phyloP scores from a whole-genome alignment of 1,284 basidiomycete species.

The Sanguinoderma infundibulare region DNA sequence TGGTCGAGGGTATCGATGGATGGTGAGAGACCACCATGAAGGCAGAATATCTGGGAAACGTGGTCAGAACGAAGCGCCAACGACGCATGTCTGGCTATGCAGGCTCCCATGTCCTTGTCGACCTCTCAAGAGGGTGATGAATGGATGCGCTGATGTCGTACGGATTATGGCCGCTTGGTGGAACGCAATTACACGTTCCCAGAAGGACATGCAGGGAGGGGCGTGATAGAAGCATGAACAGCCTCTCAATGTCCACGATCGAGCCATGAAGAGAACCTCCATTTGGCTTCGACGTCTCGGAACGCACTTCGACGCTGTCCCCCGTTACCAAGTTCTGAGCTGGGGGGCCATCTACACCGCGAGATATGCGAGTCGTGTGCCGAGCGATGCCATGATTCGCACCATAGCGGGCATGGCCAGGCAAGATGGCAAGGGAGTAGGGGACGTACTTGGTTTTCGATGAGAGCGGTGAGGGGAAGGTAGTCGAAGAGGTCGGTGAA shows the following conservation, averaged over 20 bases:
- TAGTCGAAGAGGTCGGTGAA: slow-evolving; percentile 99
- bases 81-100: not conserved
- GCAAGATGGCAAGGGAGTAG: not conserved
- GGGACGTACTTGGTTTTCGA: slow-evolving; percentile 93
- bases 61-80: slow-evolving; percentile 8
- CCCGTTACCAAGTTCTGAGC: too few species aligned
- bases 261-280: not conserved
- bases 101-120: slow-evolving; percentile 5
- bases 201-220: not conserved
- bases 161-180: not conserved
- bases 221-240: not conserved
- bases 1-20: slow-evolving; percentile 99
- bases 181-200: not conserved
- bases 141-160: not conserved
- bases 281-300: not conserved
- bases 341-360: not conserved
- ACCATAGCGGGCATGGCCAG: not conserved
- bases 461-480: slow-evolving; percentile 94
- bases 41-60: slow-evolving; percentile 90
- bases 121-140: not conserved
- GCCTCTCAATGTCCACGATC: not conserved
- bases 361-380: slow-evolving; percentile 9
- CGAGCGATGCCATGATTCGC: not conserved
- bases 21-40: slow-evolving; percentile 97
- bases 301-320: slow-evolving; percentile 2